Base-by-base conservation (phyloP, 1,284 basidiomycete genomes). In the Wolfiporia cocos region DNA sequence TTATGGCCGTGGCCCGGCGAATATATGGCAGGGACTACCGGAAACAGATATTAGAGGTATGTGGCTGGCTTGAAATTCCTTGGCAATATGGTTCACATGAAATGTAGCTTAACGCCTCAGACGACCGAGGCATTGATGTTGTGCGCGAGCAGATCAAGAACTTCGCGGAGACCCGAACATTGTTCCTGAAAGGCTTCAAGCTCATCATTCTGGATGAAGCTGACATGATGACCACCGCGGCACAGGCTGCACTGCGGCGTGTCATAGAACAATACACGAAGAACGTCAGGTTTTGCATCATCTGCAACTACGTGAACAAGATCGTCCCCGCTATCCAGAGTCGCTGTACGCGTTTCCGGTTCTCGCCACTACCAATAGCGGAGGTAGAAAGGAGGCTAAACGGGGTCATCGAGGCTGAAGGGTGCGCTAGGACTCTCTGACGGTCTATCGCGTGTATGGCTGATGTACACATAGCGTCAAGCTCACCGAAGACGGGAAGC, bases 221-320 rank as follows among this genome's bases (percentile, higher is more conserved):
- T 17, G 96, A 99, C 70, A 96, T 96, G 85, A 99, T 99, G 96
- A 99, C 96, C 0, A 88, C 93, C 49, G 87, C 91, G 32, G 96
- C 96, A 0, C 96, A 99, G 62, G 90, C 92, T 3, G 96, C 96
- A 15, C 77, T 99, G 23, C 85, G 95, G 22, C 86, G 95, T 57
- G 89, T 99, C 31, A 98, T 99, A 50, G 96, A 99, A 65, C 94
- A 97, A 56, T 98, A 97, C 63, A 99, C 96, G 5, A 91, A 87
- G 65, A 99, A 99, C 59, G 96, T 98, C 49, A 84, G 96, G 26
- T 99, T 99, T 66, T 98, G 95, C 67, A 99, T 99, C 56, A 96
- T 99, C 49, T 98, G 96, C 77, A 99, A 99, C 68, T 99, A 99
- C 56, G 96, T 99, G 63, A 99, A 99, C 78, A 98, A 98, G 67